Evolutionary conservation across 83 land plant genomes (phyloP).

Genomic region (Larix sibirica): DNA sequence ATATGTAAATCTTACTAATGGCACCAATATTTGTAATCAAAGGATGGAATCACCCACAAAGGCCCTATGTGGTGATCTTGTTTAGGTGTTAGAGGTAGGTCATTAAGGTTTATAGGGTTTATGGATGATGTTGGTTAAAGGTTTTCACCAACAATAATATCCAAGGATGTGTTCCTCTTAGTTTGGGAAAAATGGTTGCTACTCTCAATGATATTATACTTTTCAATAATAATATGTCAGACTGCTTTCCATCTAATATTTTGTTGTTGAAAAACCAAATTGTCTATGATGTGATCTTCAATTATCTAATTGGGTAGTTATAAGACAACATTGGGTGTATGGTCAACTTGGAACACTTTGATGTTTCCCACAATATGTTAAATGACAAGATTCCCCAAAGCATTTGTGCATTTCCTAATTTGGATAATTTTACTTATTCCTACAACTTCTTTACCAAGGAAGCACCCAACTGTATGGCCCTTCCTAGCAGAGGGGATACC

Average conservation of each 20-base stretch:
- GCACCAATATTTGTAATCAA: no score
- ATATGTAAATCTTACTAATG: no score
- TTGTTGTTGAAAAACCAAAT: constrained; percentile 35
- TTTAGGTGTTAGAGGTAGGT: no score
- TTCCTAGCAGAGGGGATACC: constrained; percentile 13
- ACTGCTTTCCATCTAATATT: constrained; percentile 47
- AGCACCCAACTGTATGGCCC: constrained; percentile 39
- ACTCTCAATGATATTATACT: constrained; percentile 47
- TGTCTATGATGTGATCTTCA: constrained; percentile 62
- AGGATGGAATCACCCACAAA: no score
- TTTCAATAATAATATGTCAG: constrained; percentile 36
- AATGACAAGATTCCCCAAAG: constrained; percentile 50
- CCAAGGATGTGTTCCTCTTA: constrained; percentile 43
- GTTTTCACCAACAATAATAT: constrained; percentile 61
- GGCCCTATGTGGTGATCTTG: no score
- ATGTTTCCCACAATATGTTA: constrained; percentile 58
- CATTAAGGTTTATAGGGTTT: no score
- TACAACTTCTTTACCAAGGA: constrained; percentile 67
- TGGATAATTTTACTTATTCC: constrained; percentile 47
- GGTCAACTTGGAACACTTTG: constrained; percentile 51
- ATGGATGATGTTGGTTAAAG: no score
- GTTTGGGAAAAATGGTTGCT: constrained; percentile 28
- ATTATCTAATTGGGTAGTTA: constrained; percentile 47
- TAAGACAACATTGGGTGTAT: constrained; percentile 40
- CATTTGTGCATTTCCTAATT: constrained; percentile 41